Evolutionary conservation across 805 yeast genomes (phyloP), one percentile per base, ranked within the genome.

Genomic region (Jamesozyma rosinii): DNA sequence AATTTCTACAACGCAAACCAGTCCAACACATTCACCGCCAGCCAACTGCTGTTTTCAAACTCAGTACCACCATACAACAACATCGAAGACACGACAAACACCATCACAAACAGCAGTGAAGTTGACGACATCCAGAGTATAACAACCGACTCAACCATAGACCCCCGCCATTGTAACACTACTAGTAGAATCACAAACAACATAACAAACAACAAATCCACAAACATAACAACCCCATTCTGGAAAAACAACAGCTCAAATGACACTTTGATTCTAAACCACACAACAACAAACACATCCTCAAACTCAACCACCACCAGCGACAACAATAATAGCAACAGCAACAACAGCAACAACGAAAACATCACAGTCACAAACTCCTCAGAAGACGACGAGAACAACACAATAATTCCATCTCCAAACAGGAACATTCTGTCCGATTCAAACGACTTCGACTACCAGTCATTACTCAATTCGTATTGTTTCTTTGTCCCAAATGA

Each of bases 391-490:
- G 29, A 24, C 11, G 29, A 24, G 10, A 24, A 24, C 11, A 24
- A 24, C 29, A 24, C 29, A 24, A 24, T 24, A 24, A 11, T 24
- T 24, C 29, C 6, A 8, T 24, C 29, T 8, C 11, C 29, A 24
- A 24, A 24, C 29, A 24, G 6, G 11, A 24, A 24, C 29, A 24
- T 24, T 24, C 11, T 24, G 11, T 18, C 15, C 20, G 27, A 35
- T 40, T 14, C 5, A 15, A 43, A 47, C 32, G 48, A 51, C 41
- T 44, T 47, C 43, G 56, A 56, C 43, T 57, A 58, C 41, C 54
- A 58, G 35, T 50, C 55, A 11, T 49, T 58, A 36, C 37, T 56
- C 24, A 50, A 53, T 35, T 52, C 61, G 4, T 57, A 55, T 38
- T 56, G 63, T 43, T 58, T 57, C 41, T 52, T 53, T 38, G 47